A percentile compares a stretch with the other conserved stretches of the same genome.
These are phyloP conservation scores for Gynandropsis gynandra DNA, from an alignment of 345 rosid species.

Conservation along the genomic window DNA sequence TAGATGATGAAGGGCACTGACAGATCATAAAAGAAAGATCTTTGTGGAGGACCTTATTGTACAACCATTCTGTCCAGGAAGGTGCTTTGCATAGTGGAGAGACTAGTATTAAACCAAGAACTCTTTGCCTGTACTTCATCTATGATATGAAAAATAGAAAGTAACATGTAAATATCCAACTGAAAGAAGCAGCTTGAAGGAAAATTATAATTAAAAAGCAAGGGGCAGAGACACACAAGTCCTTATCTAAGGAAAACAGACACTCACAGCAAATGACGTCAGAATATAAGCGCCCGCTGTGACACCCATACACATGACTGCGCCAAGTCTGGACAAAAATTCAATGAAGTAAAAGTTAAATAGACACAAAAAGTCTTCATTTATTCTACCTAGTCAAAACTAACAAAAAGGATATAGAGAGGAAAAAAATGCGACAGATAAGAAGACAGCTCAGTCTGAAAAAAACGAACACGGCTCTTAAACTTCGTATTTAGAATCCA, in stretches of 20 bases:
- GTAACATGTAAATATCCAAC: too few species aligned
- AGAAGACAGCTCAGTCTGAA: neutral
- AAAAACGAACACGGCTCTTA: too few species aligned
- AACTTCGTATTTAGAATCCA: too few species aligned
- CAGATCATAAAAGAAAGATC: conserved; percentile 7
- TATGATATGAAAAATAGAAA: too few species aligned
- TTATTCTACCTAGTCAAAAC: neutral
- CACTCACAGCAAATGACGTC: conserved; percentile 84
- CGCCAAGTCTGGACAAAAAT: conserved; percentile 54
- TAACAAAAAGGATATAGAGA: neutral
- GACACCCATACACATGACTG: conserved; percentile 98
- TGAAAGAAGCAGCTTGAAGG: conserved; percentile 19
- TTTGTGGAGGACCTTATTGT: conserved; percentile 55
- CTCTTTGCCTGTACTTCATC: conserved; percentile 90
- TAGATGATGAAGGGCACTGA: conserved; percentile 2
- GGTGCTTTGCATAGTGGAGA: conserved; percentile 93
- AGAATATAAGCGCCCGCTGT: conserved; percentile 96
- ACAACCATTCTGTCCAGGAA: conserved; percentile 94
- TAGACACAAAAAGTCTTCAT: neutral
- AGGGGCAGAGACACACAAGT: neutral
- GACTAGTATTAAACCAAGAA: conserved; percentile 79
- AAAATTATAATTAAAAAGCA: neutral
- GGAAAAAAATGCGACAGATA: neutral
- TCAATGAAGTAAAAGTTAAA: conserved; percentile 3
- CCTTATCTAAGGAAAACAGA: conserved; percentile 15